phyloP scores from a whole-genome alignment of 192 early-diverging fungal species.

The Spizellomyces sp. region DNA sequence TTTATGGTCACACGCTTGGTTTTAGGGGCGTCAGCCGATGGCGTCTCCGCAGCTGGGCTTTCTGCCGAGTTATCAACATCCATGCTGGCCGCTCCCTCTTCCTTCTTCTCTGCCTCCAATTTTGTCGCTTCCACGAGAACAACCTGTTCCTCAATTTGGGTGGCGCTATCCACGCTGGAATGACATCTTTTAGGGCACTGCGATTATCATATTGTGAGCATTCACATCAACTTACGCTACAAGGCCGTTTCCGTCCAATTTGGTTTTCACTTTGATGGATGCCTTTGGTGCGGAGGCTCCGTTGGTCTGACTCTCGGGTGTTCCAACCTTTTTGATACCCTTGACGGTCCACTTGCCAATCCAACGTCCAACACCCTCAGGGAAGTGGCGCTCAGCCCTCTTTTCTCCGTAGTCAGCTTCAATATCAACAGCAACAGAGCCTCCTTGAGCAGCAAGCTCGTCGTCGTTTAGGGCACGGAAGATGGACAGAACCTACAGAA shows the following conservation, averaged over 20 bases:
- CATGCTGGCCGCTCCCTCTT: conserved; percentile 50
- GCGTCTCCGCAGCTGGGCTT: conserved; percentile 23
- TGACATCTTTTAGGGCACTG: conserved; percentile 52
- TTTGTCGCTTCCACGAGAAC: conserved; percentile 73
- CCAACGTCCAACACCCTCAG: conserved; percentile 72
- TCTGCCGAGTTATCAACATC: conserved; percentile 26
- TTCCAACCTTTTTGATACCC: conserved; percentile 67
- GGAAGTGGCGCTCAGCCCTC: conserved; percentile 61
- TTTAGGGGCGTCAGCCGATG: conserved; percentile 68
- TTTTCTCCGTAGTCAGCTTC: conserved; percentile 73
- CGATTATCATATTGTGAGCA: neutral
- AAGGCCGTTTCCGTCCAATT: conserved; percentile 76
- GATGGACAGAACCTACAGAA: conserved; percentile 71
- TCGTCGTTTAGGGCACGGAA: conserved; percentile 69
- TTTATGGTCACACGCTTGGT: conserved; percentile 91
- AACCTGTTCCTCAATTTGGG: conserved; percentile 82
- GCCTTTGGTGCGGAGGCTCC: conserved; percentile 64
- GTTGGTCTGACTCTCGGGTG: conserved; percentile 24
- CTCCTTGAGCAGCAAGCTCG: conserved; percentile 38
- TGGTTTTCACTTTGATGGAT: conserved; percentile 90
- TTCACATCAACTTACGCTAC: conserved; percentile 1
- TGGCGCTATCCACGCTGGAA: conserved; percentile 72
- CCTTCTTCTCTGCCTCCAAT: conserved; percentile 40
- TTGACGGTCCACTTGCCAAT: conserved; percentile 87
- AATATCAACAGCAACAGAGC: conserved; percentile 70